Base-by-base conservation (phyloP, 768 basidiomycete genomes). In the Dacryopinax primogenitus region DNA sequence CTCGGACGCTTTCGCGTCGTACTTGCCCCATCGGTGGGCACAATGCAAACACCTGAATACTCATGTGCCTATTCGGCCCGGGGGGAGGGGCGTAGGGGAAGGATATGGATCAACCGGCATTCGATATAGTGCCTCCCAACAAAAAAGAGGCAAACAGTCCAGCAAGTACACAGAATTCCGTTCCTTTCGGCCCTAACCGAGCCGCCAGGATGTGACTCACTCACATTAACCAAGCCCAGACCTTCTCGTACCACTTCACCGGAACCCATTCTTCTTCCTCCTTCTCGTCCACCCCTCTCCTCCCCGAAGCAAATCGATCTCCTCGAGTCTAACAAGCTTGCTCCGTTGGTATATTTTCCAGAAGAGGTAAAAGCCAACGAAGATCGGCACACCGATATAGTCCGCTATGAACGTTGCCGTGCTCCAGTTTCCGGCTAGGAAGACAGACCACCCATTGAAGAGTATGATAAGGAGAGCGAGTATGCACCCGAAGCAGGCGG, bases 371-470 rank as follows among this genome's bases (percentile, higher is more conserved):
- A 83, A 75, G 11, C 76, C 66, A 37, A 80, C 61, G 67, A 82
- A 84, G 3, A 81, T 63, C 2, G 73, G 77, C 39, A 83, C 75
- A 0, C 83, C 82, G 64, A 83, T 77, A 70, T 83, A 84, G 15
- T 81, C 85, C 76, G 86, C 86, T 68, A 88, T 75, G 67, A 86
- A 86, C 63, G 78, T 85, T 68, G 82, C 81, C 13, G 74, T 72
- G 67, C 74, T 78, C 74, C 81, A 86, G 28, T 47, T 34, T 23
- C 64, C 68, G 51, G 41, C 72, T 33, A 75, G 71, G 51, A 80
- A 78, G 1, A 81, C 76, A 3, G 81, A 74, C 68, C 83, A 83
- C 2, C 83, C 83, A 67, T 84, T 78, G 3, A 81, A 82, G 32
- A 79, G 72, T 68, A 85, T 83, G 80, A 84, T 82, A 65, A 79